Evolutionary conservation across 1,284 basidiomycete species (phyloP).

Genomic region (Ustilago crameri): DNA sequence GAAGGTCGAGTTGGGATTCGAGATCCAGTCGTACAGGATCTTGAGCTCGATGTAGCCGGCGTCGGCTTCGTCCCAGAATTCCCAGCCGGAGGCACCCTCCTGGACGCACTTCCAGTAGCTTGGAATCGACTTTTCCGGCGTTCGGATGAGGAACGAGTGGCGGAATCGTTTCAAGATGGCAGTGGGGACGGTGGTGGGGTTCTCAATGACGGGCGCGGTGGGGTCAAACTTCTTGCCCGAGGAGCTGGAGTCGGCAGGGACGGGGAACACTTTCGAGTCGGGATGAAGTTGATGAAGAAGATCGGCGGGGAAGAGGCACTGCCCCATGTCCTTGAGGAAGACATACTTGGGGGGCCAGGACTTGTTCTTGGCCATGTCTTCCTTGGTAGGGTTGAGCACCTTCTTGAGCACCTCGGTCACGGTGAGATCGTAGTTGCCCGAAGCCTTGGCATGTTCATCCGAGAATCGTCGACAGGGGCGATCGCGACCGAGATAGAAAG

Average conservation of each 20-base stretch:
- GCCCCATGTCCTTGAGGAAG: slow-evolving; percentile 66
- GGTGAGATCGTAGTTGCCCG: slow-evolving; percentile 48
- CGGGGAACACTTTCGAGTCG: slow-evolving; percentile 56
- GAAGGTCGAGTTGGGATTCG: slow-evolving; percentile 58
- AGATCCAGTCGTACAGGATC: slow-evolving; percentile 63
- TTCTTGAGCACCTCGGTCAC: slow-evolving; percentile 48
- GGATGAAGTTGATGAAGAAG: slow-evolving; percentile 55
- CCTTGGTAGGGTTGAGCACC: slow-evolving; percentile 40
- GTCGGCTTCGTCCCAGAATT: slow-evolving; percentile 64
- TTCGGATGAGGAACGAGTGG: slow-evolving; percentile 66
- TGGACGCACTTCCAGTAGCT: slow-evolving; percentile 65
- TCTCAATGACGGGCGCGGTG: slow-evolving; percentile 57
- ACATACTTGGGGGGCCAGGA: slow-evolving; percentile 50
- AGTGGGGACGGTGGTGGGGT: slow-evolving; percentile 63
- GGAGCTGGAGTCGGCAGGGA: slow-evolving; percentile 3
- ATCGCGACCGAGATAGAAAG: slow-evolving; percentile 56
- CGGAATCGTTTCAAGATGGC: slow-evolving; percentile 58
- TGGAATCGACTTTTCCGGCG: slow-evolving; percentile 61
- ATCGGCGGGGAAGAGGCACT: slow-evolving; percentile 56
- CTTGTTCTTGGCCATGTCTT: slow-evolving; percentile 37
- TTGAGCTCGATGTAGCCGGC: slow-evolving; percentile 59
- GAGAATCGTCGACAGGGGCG: slow-evolving; percentile 52
- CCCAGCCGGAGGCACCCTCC: slow-evolving; percentile 62
- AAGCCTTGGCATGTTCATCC: slow-evolving; percentile 49
- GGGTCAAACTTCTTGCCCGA: slow-evolving; percentile 18